Evolutionary conservation across 2,329 filamentous ascomycete genomes (phyloP).

Genomic region (Coniochaeta prunicola): DNA sequence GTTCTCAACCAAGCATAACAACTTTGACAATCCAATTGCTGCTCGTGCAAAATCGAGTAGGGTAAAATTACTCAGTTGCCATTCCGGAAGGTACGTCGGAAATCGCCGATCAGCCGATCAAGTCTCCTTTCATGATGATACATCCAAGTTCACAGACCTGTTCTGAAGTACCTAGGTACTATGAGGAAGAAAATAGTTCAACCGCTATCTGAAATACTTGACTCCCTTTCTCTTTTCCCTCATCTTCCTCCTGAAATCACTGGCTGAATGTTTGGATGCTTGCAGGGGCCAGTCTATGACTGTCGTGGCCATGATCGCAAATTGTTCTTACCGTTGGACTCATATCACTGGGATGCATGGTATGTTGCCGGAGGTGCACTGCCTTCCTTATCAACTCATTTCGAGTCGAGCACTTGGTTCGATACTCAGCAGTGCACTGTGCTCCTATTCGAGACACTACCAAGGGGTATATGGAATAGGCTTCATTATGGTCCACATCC

Average conservation of each 20-base stretch:
- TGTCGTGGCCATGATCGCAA: too few relatives aligned
- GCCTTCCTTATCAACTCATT: background rate
- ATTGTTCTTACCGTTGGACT: too few relatives aligned
- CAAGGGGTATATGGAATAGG: too few relatives aligned
- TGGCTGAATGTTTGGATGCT: background rate
- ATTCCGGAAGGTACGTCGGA: constrained; percentile 30
- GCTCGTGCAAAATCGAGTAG: background rate
- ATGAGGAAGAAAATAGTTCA: constrained; percentile 70
- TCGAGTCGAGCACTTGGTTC: background rate
- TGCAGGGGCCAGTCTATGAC: too few relatives aligned
- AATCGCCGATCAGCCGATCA: background rate
- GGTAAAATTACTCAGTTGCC: background rate
- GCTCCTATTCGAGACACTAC: background rate
- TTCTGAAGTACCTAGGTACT: constrained; percentile 64
- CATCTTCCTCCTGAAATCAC: background rate
- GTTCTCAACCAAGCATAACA: background rate
- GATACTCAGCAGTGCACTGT: background rate
- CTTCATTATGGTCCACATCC: background rate
- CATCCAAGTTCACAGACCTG: constrained; percentile 73
- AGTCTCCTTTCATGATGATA: constrained; percentile 54
- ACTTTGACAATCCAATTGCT: background rate
- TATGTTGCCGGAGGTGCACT: too few relatives aligned
- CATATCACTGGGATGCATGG: too few relatives aligned
- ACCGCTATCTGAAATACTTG: constrained; percentile 66
- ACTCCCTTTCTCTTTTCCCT: background rate